Percentiles rank a stretch among this genome's conserved stretches.
Conservation (phyloP, 495 filamentous ascomycete species). For the Acidomyces sp. region DNA sequence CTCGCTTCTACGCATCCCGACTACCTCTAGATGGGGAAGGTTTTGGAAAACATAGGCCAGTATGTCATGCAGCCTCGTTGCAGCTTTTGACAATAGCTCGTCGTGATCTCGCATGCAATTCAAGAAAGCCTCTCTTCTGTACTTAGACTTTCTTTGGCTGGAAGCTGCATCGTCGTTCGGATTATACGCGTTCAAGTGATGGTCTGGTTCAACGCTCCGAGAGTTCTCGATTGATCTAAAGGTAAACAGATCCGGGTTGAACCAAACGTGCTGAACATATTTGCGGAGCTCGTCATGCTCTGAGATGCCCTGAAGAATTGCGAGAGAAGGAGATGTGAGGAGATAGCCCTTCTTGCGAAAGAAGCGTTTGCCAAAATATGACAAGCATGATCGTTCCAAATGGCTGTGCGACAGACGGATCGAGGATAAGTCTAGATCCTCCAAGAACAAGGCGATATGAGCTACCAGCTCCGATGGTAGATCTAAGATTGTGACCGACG, state of each 20-base stretch:
- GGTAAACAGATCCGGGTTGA: constrained; percentile 19
- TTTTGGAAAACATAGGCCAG: constrained; percentile 2
- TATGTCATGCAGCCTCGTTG: not conserved
- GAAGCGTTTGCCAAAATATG: constrained; percentile 14
- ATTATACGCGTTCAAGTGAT: constrained; percentile 3
- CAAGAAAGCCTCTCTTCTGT: constrained; percentile 5
- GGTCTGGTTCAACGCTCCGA: constrained; percentile 1
- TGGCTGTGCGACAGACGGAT: constrained; percentile 1
- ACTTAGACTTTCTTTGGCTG: constrained; percentile 1
- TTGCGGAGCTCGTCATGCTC: constrained; percentile 8
- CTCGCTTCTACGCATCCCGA: constrained; percentile 17
- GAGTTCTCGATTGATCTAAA: too few species aligned
- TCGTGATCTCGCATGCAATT: constrained; percentile 8
- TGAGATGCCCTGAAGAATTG: constrained; percentile 6
- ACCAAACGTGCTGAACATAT: constrained; percentile 18
- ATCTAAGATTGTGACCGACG: not conserved
- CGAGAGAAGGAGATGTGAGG: constrained; percentile 7
- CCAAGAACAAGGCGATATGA: constrained; percentile 7
- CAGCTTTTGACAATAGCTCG: not conserved
- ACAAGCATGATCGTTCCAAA: constrained; percentile 7
- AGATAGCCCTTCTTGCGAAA: constrained; percentile 20
- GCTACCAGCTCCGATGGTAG: constrained; percentile 16
- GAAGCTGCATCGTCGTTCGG: constrained; percentile 1
- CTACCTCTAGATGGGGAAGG: constrained; percentile 12
- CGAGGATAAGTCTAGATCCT: constrained; percentile 3